Conservation (phyloP, 1,139 yeast genomes). For the Suhomyces ambrosiae region DNA sequence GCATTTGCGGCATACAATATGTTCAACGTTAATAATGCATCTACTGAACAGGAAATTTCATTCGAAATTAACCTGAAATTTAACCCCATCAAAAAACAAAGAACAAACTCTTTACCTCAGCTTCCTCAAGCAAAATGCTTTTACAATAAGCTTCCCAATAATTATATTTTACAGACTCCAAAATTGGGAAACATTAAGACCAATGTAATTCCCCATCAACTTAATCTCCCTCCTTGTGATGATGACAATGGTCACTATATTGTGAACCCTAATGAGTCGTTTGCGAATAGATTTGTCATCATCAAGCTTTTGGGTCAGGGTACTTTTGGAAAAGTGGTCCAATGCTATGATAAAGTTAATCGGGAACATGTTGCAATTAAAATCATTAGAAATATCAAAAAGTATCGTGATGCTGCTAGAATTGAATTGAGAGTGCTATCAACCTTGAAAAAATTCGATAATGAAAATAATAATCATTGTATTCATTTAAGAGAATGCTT, state of each 20-base stretch:
- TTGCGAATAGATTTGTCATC: conserved; percentile 69
- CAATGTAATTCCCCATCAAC: conserved; percentile 41
- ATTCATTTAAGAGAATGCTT: conserved; percentile 87
- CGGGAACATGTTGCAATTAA: conserved; percentile 82
- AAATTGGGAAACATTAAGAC: conserved; percentile 49
- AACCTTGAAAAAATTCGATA: conserved; percentile 76
- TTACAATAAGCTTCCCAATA: conserved; percentile 42
- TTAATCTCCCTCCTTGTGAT: conserved; percentile 52
- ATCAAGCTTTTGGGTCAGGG: conserved; percentile 87
- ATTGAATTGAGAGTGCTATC: conserved; percentile 79
- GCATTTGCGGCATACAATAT: conserved; percentile 48
- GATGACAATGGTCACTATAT: conserved; percentile 88
- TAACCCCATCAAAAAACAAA: conserved; percentile 46
- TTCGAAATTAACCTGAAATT: conserved; percentile 15
- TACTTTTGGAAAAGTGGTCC: conserved; percentile 93
- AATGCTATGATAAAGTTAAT: conserved; percentile 60
- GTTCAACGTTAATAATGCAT: conserved; percentile 34
- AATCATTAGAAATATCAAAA: conserved; percentile 78
- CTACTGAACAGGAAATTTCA: conserved; percentile 18
- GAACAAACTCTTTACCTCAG: conserved; percentile 74
- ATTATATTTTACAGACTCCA: conserved; percentile 41
- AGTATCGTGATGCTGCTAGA: conserved; percentile 82
- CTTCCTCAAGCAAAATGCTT: conserved; percentile 53
- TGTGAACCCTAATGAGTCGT: conserved; percentile 57
- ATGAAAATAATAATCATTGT: conserved; percentile 65